Evolutionary conservation across 768 basidiomycete species (phyloP).

Genomic region (Boletus sensibilis): DNA sequence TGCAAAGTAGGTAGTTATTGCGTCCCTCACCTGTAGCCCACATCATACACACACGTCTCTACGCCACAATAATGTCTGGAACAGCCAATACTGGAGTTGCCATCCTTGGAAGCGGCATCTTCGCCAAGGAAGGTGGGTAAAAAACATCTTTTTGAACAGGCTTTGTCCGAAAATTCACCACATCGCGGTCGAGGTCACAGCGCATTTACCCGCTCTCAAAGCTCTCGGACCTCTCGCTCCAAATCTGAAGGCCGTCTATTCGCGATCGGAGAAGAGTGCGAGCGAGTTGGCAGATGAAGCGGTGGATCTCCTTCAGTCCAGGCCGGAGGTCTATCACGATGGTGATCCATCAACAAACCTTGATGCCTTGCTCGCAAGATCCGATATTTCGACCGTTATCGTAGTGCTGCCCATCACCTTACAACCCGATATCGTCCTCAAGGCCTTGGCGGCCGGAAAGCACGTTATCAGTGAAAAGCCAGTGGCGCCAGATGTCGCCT

Average conservation of each 20-base stretch:
- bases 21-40: background rate
- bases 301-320: constrained; percentile 34
- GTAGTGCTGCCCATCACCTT: constrained; percentile 74
- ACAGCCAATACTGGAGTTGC: constrained; percentile 54
- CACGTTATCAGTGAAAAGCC: constrained; percentile 91
- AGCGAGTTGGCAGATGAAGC: constrained; percentile 52
- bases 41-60: background rate
- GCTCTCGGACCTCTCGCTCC: constrained; percentile 46
- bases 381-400: constrained; percentile 72
- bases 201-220: constrained; percentile 77
- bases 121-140: constrained; percentile 66
- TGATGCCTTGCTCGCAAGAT: constrained; percentile 62
- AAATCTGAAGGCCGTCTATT: constrained; percentile 71
- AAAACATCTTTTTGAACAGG: background rate
- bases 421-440: constrained; percentile 67
- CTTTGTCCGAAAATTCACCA: constrained; percentile 23
- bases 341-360: constrained; percentile 44
- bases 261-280: constrained; percentile 65
- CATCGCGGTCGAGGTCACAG: constrained; percentile 37
- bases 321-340: constrained; percentile 59
- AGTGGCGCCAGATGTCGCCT: constrained; percentile 65
- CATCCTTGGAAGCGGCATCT: constrained; percentile 79
- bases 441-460: constrained; percentile 71
- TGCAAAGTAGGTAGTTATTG: background rate
- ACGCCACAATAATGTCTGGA: constrained; percentile 36